Base-by-base conservation (phyloP, 495 filamentous ascomycete species). In the Parathielavia appendiculata region DNA sequence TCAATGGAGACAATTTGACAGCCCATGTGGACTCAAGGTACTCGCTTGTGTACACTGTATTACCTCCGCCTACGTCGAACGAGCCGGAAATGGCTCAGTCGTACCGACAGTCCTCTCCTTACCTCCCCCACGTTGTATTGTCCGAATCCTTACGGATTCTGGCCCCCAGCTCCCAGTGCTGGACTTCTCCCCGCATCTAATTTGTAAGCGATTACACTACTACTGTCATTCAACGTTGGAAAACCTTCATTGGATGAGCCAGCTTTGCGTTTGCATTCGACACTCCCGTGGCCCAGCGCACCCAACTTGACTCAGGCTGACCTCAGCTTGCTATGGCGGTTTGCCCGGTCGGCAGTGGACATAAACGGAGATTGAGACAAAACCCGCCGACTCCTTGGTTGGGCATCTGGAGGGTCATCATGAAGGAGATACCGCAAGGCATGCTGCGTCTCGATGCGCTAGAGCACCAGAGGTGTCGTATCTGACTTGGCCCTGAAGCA, bases 141-240 rank as follows among this genome's bases (percentile, higher is more conserved):
- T 14, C 47, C 30, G 47, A 7, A 50, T 19, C 32, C 45, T 17
- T 36, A 19, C 13, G 38, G 17, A 38, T 1, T 16, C 49, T 51
- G 16, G 34, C 49, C 23, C 16, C 32, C 32, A 10, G 19, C 30
- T 49, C 40, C 40, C 40, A 43, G 40, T 22, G 10, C 20, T 23
- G 10, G 6, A 11, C n/a, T 32, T 11, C 20, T 20, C 47, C 47
- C 47, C 47, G 47, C 47, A 50, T 50, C 16, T n/a, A 17, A 35
- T 50, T 50, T 8, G 47, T 50, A 50, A 50, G 47, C 47, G 47
- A 32, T 50, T 50, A 50, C 47, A 32, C 36, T 50, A 50, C 30
- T 26, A 17, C 19, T 8, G 13, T 36, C 47, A 50, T 35, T 36
- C 20, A 50, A 35, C n/a, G 47, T 35, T 50, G 47, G 32, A 12